Base-by-base conservation (phyloP, 2,329 filamentous ascomycete species). In the Tolypocladium tundrense region DNA sequence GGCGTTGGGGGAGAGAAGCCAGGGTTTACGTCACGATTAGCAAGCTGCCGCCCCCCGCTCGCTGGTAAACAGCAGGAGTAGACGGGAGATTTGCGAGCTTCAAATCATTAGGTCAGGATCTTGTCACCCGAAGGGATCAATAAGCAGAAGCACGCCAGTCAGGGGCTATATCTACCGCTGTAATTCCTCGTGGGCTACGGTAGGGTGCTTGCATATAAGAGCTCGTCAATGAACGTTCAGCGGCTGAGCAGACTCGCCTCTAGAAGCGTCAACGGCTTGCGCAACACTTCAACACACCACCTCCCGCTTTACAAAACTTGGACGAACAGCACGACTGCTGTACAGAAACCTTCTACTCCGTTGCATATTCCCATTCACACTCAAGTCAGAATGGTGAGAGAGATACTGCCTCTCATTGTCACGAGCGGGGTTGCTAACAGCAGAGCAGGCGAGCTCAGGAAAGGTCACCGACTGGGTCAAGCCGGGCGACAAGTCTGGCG, bases 401-500 rank as follows among this genome's bases (percentile, higher is more conserved):
- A 13, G 31, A 50, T n/a, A 33, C 19, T 35, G 31, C 19, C 48
- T 16, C 14, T 51, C 27, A 5, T n/a, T 33, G 8, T 4, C 13
- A n/a, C 16, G 48, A 51, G 48, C 48, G 31, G 31, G 31, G 16
- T 21, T 35, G 48, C 48, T 51, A 13, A 54, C 27, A 21, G 35
- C 11, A 37, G 6, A 13, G 31, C 55, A 62, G 60, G 35, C 61
- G 48, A 57, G 53, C 27, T 52, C 54, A 35, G 55, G 50, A 27
- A 62, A 61, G 24, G 42, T 96, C 70, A 92, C 91, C 52, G 84
- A 93, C 67, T 96, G 91, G 91, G 91, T 94, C 56, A 80, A 84
- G 61, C 87, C 84, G 52, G 80, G 79, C 65, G 90, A 94, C 77
- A 88, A 85, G 69, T 83, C 84, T 21, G 93, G 93, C 73, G 91